Percentiles rank a stretch among this genome's conserved stretches.
Evolutionary conservation across 331 rosid genomes (phyloP).

Genomic region (Quercus phellos): DNA sequence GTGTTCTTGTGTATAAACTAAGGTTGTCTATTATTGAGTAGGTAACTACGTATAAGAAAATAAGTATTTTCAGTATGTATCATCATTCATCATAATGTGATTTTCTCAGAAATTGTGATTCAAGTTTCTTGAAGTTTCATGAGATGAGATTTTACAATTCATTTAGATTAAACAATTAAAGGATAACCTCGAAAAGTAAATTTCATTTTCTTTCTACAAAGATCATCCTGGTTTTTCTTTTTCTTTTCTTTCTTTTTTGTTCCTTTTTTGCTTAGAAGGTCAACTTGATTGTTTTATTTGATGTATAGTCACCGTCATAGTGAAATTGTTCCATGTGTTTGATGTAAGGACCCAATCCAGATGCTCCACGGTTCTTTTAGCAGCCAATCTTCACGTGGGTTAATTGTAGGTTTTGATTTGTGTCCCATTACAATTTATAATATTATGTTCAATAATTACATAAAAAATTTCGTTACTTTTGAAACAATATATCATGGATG

Average conservation of each 20-base stretch:
- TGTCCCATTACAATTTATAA: background rate
- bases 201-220: background rate
- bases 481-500: too few relatives aligned
- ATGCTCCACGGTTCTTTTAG: background rate
- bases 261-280: background rate
- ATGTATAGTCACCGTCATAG: background rate
- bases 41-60: too few relatives aligned
- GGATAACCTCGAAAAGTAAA: background rate
- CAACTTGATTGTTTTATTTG: background rate
- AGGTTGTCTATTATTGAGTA: too few relatives aligned
- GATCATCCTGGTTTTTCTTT: background rate
- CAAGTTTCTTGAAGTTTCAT: background rate
- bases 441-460: too few relatives aligned
- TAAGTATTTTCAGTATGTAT: too few relatives aligned
- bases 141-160: too few relatives aligned
- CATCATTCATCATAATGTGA: background rate
- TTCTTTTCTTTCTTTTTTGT: too few relatives aligned
- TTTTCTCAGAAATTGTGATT: background rate
- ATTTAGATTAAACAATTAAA: too few relatives aligned
- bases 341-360: background rate
- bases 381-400: background rate
- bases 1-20: too few relatives aligned
- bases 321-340: background rate
- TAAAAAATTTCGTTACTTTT: too few relatives aligned
- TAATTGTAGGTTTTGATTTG: background rate